phyloP scores from a whole-genome alignment of 1,284 basidiomycete genomes.

The Pulchroboletus neoregius region DNA sequence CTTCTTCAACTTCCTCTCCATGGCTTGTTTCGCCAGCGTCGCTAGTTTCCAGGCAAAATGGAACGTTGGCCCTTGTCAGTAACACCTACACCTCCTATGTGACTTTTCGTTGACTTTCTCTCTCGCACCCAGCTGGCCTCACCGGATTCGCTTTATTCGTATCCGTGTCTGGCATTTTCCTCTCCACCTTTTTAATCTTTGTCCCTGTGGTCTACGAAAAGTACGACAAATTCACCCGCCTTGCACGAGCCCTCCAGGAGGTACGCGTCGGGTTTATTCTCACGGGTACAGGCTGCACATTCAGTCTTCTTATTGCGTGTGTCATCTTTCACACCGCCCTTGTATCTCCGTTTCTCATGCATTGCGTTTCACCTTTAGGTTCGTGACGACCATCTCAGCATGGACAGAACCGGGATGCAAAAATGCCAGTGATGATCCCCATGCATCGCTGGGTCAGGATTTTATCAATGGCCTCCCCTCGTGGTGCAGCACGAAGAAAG shows the following conservation, averaged over 20 bases:
- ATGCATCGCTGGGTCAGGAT: conserved; percentile 62
- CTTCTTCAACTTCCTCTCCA: conserved; percentile 86
- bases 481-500: conserved; percentile 90
- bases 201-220: conserved; percentile 84
- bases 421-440: conserved; percentile 67
- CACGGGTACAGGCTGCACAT: conserved; percentile 58
- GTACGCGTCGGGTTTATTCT: conserved; percentile 79
- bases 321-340: conserved; percentile 30
- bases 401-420: conserved; percentile 86
- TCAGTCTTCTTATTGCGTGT: conserved; percentile 72
- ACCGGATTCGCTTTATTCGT: conserved; percentile 83
- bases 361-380: conserved; percentile 39
- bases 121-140: conserved; percentile 61
- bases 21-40: conserved; percentile 84
- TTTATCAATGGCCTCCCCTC: conserved; percentile 67
- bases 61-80: conserved; percentile 76
- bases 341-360: conserved; percentile 13
- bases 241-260: conserved; percentile 78
- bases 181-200: conserved; percentile 67
- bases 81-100: background rate
- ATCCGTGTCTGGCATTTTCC: conserved; percentile 63
- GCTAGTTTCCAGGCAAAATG: conserved; percentile 84
- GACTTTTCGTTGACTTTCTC: conserved; percentile 11
- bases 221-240: conserved; percentile 71
- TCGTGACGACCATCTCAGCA: conserved; percentile 68